Evolutionary conservation across 345 rosid species (phyloP), one percentile per base, ranked within the genome.

Genomic region (Hibiscus syriacus): DNA sequence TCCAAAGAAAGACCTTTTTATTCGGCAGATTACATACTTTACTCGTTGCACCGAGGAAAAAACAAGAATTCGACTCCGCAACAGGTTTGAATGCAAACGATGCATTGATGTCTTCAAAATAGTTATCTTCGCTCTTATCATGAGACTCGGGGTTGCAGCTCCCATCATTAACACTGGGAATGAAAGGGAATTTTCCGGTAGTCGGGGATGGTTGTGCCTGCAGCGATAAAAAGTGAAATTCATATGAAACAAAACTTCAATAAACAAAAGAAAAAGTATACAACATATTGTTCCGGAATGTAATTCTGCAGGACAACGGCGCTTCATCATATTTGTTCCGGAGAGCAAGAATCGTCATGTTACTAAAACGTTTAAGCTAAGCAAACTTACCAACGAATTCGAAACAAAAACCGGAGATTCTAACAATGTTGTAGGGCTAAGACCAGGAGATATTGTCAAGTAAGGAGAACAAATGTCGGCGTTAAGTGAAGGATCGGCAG

Each of bases 181-280:
- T 32, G 72, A 89, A 89, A 13, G 89, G 78, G 66, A 90, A 86
- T 41, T 85, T 88, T 60, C 97, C 97, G 2, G 97, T 90, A 32
- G 98, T 92, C 1, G 98, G 97, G 70, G 97, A 92, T 25, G 88
- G 89, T 71, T 90, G 96, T 70, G 85, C 97, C 99, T 94, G 84
- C 67, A 71, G 68, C 65, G 8, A 32, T 25, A 69, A 13, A 79
- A 20, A 46, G 62, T 73, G 52, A 41, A 67, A 27, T 69, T 45
- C 12, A 36, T 6, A 45, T 4, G 61, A 10, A 49, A 45, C 27
- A 70, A 32, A 63, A 67, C 45, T 25, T 20, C 23, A 25, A 43
- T 23, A 26, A 43, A 26, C 52, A 41, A 64, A 64, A 25, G 27
- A 25, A 64, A 17, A 5, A 41, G 3, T 8, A 14, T 45, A n/a